Evolutionary conservation across 192 early-diverging fungal species (phyloP), one percentile per base, ranked within the genome.

Genomic region (Powellomyces hirtus): DNA sequence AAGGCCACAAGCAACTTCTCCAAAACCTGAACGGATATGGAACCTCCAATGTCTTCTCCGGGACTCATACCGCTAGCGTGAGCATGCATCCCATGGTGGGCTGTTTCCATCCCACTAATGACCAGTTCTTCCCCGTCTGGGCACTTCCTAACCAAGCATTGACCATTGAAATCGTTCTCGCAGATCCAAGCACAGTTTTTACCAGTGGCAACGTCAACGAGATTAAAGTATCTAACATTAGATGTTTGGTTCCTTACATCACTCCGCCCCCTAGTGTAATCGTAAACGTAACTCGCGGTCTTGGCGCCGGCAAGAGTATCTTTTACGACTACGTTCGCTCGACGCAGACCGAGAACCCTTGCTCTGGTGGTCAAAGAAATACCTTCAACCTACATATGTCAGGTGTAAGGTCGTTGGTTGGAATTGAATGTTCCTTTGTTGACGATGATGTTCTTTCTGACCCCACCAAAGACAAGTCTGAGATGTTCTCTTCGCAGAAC

Each of bases 341-440:
- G 0, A 66, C 50, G 0, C 64, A 66, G 5, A 66, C 5, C 0
- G 64, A 56, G 2, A 66, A 55, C 2, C 30, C 46, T 0, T 20
- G 14, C n/a, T 34, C 27, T 20, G 64, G 64, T 1, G 64, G 64
- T 1, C 11, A 27, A 16, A 55, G 64, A 38, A 66, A 66, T 55
- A 66, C 64, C 0, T 66, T 66, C 49, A 55, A 53, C 22, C 34
- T 66, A 22, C 64, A 66, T 5, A 66, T 66, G 51, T 36, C 30
- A 11, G 50, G 50, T 0, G 64, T 66, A 0, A n/a, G 64, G n/a
- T 66, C 64, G 1, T 5, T 66, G 0, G 14, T 55, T 13, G 64
- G 64, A 1, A 22, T 66, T n/a, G 64, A 66, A 55, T 8, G 13
- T 20, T 55, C 49, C 0, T 66, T 66, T 55, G 30, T 56, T 0